These are phyloP conservation scores for Phytophthora idaei DNA, from an alignment of 352 stramenopile genomes.

Conservation along the genomic window DNA sequence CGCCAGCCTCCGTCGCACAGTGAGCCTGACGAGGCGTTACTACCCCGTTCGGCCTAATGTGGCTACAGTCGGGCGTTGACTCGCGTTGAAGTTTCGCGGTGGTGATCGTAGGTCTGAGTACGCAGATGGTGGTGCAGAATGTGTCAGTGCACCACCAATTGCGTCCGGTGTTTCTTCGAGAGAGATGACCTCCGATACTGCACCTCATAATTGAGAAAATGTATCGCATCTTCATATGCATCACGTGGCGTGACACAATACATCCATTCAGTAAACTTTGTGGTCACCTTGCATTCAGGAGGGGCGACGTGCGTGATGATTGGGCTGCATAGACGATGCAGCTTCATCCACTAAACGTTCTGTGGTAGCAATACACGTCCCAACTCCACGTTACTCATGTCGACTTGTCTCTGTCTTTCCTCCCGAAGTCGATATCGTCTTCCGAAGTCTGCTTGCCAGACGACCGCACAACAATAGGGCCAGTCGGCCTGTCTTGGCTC, in stretches of 20 bases:
- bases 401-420: slow-evolving; percentile 14
- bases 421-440: slow-evolving; percentile 23
- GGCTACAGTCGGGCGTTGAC: slow-evolving; percentile 8
- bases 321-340: background rate
- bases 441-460: slow-evolving; percentile 1
- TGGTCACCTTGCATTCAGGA: background rate
- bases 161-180: background rate
- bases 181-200: background rate
- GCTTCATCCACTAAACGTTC: background rate
- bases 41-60: slow-evolving; percentile 1
- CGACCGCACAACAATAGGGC: slow-evolving; percentile 34
- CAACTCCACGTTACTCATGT: slow-evolving; percentile 2
- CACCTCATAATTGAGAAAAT: background rate
- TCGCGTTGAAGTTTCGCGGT: slow-evolving; percentile 6
- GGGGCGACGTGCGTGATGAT: slow-evolving; percentile 1
- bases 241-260: background rate
- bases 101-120: slow-evolving; percentile 4
- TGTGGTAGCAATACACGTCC: slow-evolving; percentile 5
- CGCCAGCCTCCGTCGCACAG: too few relatives aligned
- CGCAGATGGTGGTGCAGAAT: background rate
- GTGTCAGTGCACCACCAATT: background rate
- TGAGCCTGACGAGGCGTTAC: background rate
- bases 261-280: background rate
- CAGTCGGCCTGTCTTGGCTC: slow-evolving; percentile 25
- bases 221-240: slow-evolving; percentile 2